Conservation (phyloP, 306 rosid species). For the Ammopiptanthus mongolicus region DNA sequence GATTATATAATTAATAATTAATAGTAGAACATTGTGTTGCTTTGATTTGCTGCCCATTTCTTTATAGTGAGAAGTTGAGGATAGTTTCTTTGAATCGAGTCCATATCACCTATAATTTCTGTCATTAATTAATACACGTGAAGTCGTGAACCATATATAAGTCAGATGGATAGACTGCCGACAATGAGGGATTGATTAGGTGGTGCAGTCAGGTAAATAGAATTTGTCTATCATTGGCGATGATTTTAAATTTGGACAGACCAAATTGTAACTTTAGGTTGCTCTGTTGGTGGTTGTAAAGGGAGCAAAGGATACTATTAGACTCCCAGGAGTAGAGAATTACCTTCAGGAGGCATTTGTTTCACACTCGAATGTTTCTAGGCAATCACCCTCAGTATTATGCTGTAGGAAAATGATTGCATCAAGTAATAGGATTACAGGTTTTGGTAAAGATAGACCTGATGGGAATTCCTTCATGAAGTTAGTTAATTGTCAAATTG, state of each 20-base stretch:
- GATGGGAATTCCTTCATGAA: background rate
- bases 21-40: background rate
- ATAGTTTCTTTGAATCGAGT: background rate
- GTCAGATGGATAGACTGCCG: background rate
- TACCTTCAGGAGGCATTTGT: background rate
- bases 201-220: conserved; percentile 7
- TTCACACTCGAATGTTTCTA: background rate
- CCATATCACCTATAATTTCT: background rate
- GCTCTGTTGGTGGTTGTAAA: background rate
- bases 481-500: background rate
- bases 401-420: background rate
- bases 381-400: background rate
- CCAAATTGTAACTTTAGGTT: background rate
- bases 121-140: background rate
- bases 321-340: background rate
- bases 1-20: background rate
- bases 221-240: background rate
- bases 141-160: background rate
- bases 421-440: background rate
- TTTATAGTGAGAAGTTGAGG: background rate
- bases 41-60: background rate
- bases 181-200: background rate
- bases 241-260: background rate
- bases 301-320: background rate
- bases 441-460: conserved; percentile 3